Evolutionary conservation across 352 stramenopile species (phyloP).

Genomic region (Phytophthora colocasiae): DNA sequence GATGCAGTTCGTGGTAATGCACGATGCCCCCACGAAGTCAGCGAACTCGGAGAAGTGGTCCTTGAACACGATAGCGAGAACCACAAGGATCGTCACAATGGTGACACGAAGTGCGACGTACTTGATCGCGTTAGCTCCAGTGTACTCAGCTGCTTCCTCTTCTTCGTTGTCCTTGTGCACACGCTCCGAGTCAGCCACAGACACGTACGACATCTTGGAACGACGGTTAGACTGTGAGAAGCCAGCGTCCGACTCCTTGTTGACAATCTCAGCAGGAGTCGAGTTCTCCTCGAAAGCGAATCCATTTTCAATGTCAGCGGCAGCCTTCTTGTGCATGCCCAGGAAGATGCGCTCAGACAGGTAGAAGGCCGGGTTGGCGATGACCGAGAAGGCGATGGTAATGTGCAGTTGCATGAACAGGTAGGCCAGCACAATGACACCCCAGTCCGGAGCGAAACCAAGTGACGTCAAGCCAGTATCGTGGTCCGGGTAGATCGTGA

Average conservation of each 20-base stretch:
- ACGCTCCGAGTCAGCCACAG: conserved; percentile 48
- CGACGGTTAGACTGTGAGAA: conserved; percentile 16
- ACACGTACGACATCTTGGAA: conserved; percentile 59
- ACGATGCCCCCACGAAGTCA: conserved; percentile 68
- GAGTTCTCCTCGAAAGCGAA: conserved; percentile 25
- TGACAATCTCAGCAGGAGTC: conserved; percentile 10
- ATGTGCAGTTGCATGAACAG: conserved; percentile 70
- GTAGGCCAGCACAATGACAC: conserved; percentile 54
- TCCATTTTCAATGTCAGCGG: conserved; percentile 33
- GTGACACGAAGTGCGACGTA: conserved; percentile 38
- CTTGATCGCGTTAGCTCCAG: conserved; percentile 37
- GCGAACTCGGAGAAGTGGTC: conserved; percentile 68
- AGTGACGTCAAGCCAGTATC: conserved; percentile 38
- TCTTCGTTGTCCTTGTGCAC: conserved; percentile 42
- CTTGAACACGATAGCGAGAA: conserved; percentile 52
- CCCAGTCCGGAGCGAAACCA: conserved; percentile 53
- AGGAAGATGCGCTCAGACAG: conserved; percentile 53
- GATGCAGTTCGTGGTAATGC: conserved; percentile 67
- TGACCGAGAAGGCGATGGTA: conserved; percentile 53
- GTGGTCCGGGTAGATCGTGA: conserved; percentile 61
- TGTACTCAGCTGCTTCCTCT: conserved; percentile 43
- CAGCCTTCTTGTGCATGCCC: conserved; percentile 55
- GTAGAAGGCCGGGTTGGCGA: conserved; percentile 56
- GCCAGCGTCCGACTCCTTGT: conserved; percentile 30
- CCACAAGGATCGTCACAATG: conserved; percentile 48